These are phyloP conservation scores for Hypomontagnella monticulosa DNA, from an alignment of 495 filamentous ascomycete genomes.

Conservation along the genomic window DNA sequence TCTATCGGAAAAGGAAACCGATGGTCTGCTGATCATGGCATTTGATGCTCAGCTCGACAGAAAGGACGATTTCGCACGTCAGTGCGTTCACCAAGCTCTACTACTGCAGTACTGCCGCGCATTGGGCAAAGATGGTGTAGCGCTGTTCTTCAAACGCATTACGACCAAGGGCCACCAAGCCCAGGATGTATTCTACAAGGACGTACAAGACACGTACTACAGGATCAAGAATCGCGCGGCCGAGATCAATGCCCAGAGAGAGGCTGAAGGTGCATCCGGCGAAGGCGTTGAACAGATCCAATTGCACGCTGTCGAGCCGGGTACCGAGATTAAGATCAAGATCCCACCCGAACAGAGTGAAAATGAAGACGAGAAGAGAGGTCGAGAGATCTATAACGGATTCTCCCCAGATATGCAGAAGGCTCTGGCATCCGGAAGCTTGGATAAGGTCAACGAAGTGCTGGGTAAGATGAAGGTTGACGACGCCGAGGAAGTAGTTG, in stretches of 20 bases:
- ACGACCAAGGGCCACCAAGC: slow-evolving; percentile 93
- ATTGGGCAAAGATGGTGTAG: slow-evolving; percentile 86
- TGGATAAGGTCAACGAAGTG: slow-evolving; percentile 97
- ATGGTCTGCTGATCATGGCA: slow-evolving; percentile 87
- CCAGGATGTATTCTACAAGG: slow-evolving; percentile 88
- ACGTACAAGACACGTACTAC: slow-evolving; percentile 86
- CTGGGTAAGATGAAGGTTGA: slow-evolving; percentile 93
- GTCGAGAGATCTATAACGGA: slow-evolving; percentile 79
- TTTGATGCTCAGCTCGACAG: slow-evolving; percentile 85
- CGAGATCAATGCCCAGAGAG: slow-evolving; percentile 76
- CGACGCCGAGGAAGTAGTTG: slow-evolving; percentile 91
- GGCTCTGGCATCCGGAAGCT: slow-evolving; percentile 81
- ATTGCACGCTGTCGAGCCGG: slow-evolving; percentile 93
- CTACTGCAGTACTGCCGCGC: slow-evolving; percentile 94
- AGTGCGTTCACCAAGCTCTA: slow-evolving; percentile 93
- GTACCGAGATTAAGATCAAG: slow-evolving; percentile 89
- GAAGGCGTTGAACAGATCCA: slow-evolving; percentile 95
- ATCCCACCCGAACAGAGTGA: slow-evolving; percentile 73
- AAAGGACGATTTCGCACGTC: slow-evolving; percentile 77
- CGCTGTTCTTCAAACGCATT: slow-evolving; percentile 95
- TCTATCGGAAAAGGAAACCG: slow-evolving; percentile 86
- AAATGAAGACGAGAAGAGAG: slow-evolving; percentile 71
- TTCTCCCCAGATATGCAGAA: slow-evolving; percentile 83
- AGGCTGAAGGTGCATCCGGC: slow-evolving; percentile 69
- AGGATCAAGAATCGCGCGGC: slow-evolving; percentile 79